Evolutionary conservation across 2,329 filamentous ascomycete genomes (phyloP), one percentile per base, ranked within the genome.

Genomic region (Aspergillus quadrilineatus): DNA sequence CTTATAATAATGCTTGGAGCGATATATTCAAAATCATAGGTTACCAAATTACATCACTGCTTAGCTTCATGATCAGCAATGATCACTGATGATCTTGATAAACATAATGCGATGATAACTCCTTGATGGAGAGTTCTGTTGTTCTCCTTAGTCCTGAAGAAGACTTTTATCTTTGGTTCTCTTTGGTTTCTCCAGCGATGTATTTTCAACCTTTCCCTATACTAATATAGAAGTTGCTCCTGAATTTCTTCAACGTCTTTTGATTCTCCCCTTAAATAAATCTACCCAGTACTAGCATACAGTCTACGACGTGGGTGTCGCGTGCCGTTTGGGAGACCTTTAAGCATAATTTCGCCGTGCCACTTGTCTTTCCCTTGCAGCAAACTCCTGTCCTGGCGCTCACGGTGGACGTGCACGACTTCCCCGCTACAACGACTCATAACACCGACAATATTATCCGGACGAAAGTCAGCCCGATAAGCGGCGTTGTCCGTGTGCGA

Each of bases 401-500:
- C 37, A 41, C 43, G 14, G 41, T 43, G 34, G 17, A 46, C 41
- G 34, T 37, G 26, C 47, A 50, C 39, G 45, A 36, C 49, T 37
- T 36, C 34, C 34, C 41, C 37, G 39, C 41, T 42, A 34, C 44
- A 43, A 55, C 34, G 44, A 49, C 56, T 14, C 14, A 29, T 30
- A 52, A 45, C 44, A 34, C 17, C 30, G 34, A 36, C 50, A 37
- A 37, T 37, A 52, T 45, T 29, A 28, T 30, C 30, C 14, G n/a
- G 8, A 36, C 50, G 15, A 48, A 48, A 37, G 36, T 42, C 49
- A n/a, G 53, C 28, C 34, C 44, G 17, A 12, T 22, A 41, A 42
- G 50, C 22, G 39, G 47, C 53, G 51, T 63, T 60, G 61, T 58
- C 56, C 60, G 61, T 60, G 63, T 60, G 62, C 63, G 61, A 63